These are phyloP conservation scores for Mycena rebaudengoi DNA, from an alignment of 768 basidiomycete species.

Conservation along the genomic window DNA sequence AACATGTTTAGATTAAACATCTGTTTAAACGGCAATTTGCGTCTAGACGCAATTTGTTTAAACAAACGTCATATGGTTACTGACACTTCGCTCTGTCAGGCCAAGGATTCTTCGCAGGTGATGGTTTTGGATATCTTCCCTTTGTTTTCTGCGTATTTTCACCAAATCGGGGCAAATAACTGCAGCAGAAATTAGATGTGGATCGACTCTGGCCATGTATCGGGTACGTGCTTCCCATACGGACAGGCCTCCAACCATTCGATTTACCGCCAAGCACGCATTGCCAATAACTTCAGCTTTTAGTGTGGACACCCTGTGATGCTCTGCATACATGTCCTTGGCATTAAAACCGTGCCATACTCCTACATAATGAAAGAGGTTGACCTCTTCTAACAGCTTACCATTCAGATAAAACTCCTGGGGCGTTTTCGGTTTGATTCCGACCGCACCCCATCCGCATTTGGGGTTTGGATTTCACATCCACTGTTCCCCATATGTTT, in stretches of 20 bases:
- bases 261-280: neutral
- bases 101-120: conserved; percentile 1
- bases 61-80: too few relatives aligned
- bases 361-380: conserved; percentile 16
- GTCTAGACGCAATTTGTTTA: too few relatives aligned
- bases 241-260: neutral
- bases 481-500: neutral
- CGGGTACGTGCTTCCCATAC: neutral
- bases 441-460: neutral
- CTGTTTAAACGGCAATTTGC: too few relatives aligned
- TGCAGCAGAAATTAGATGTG: conserved; percentile 1
- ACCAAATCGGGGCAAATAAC: conserved; percentile 10
- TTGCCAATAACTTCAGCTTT: neutral
- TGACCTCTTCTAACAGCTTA: conserved; percentile 9
- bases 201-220: conserved; percentile 15
- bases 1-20: too few relatives aligned
- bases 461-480: neutral
- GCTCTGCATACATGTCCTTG: neutral
- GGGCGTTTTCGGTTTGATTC: neutral
- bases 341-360: neutral
- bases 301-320: neutral
- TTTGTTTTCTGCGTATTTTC: neutral
- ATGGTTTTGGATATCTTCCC: conserved; percentile 9
- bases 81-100: conserved; percentile 3
- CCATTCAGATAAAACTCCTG: neutral